A percentile compares a stretch with the other conserved stretches of the same genome.
Evolutionary conservation across 768 basidiomycete species (phyloP).

Genomic region (Amanita thiersii): DNA sequence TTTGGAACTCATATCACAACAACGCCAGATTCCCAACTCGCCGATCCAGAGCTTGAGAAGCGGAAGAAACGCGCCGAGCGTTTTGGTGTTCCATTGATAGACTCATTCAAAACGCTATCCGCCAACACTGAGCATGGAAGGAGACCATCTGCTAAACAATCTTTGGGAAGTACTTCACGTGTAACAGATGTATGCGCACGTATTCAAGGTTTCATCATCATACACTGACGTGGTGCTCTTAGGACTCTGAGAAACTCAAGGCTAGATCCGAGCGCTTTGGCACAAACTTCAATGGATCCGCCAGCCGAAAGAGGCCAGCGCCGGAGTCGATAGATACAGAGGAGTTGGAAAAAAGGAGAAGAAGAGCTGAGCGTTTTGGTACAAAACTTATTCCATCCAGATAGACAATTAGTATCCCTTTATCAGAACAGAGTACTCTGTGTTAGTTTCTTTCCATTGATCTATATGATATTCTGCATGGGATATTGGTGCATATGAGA

Average conservation of each 20-base stretch:
- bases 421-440: no score
- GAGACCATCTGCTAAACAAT: constrained; percentile 11
- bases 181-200: background rate
- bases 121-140: constrained; percentile 13
- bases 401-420: no score
- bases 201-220: background rate
- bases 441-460: no score
- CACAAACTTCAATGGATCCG: constrained; percentile 4
- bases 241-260: constrained; percentile 44
- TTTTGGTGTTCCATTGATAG: constrained; percentile 62
- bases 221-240: constrained; percentile 3
- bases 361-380: constrained; percentile 64
- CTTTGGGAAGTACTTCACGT: background rate
- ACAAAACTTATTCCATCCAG: no score
- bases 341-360: constrained; percentile 48
- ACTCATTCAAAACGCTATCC: constrained; percentile 20
- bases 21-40: constrained; percentile 11
- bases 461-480: no score
- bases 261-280: constrained; percentile 55
- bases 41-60: constrained; percentile 46
- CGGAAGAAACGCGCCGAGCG: constrained; percentile 56
- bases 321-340: constrained; percentile 44
- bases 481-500: no score
- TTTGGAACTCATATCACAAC: constrained; percentile 4
- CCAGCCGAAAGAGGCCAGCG: constrained; percentile 25